phyloP scores from a whole-genome alignment of 129 eudicot genomes.

The Flaveria trinervia region DNA sequence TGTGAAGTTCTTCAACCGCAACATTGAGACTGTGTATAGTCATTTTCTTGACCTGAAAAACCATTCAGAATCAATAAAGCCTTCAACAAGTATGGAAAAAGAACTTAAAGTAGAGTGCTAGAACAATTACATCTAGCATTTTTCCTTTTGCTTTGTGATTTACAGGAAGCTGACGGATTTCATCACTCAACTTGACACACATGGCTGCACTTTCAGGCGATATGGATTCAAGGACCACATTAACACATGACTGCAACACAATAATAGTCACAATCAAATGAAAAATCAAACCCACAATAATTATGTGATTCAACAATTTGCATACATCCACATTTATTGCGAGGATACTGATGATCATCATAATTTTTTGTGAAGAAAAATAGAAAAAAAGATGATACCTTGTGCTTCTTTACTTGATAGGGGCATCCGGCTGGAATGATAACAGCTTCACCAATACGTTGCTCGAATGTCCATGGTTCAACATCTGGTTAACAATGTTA shows the following conservation, averaged over 20 bases:
- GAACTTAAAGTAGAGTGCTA: background rate
- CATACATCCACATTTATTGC: background rate
- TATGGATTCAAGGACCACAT: constrained; percentile 67
- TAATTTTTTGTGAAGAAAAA: background rate
- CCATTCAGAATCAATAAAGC: constrained; percentile 14
- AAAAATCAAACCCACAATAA: background rate
- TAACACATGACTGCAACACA: constrained; percentile 75
- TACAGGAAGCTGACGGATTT: constrained; percentile 76
- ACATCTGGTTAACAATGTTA: constrained; percentile 47
- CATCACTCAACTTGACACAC: constrained; percentile 71
- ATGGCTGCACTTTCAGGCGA: constrained; percentile 87
- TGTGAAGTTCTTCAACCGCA: constrained; percentile 65
- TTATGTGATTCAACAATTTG: background rate
- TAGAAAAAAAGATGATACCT: constrained; percentile 41
- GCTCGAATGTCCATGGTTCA: constrained; percentile 93
- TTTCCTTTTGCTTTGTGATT: constrained; percentile 78
- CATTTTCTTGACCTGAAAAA: constrained; percentile 84
- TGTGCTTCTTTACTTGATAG: constrained; percentile 70
- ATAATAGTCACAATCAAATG: background rate
- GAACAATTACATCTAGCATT: constrained; percentile 55
- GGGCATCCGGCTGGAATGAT: constrained; percentile 97
- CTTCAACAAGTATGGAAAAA: background rate
- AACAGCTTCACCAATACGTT: constrained; percentile 82
- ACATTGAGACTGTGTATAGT: constrained; percentile 53
- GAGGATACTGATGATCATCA: background rate